phyloP scores from a whole-genome alignment of 1,284 basidiomycete species.

The Puccinia hordei region DNA sequence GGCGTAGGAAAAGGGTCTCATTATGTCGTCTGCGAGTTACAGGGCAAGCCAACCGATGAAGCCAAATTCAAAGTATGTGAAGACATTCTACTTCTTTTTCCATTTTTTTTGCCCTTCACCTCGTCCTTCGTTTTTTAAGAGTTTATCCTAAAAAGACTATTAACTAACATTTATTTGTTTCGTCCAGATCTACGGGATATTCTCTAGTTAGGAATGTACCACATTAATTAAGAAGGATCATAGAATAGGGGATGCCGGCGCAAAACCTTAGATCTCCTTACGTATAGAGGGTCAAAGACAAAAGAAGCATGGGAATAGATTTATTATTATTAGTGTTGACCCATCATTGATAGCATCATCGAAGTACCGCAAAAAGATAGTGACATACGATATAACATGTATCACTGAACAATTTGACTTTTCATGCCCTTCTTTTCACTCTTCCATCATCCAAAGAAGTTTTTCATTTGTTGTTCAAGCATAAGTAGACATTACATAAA shows the following conservation, averaged over 20 bases:
- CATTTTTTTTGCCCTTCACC: too few relatives aligned
- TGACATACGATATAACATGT: background rate
- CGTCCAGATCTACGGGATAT: conserved; percentile 49
- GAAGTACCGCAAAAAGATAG: too few relatives aligned
- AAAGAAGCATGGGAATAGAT: too few relatives aligned
- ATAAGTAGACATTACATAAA: too few relatives aligned
- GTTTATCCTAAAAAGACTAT: background rate
- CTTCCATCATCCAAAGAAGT: too few relatives aligned
- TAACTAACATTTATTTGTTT: background rate
- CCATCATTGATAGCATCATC: too few relatives aligned
- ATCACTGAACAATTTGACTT: background rate
- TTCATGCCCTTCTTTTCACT: background rate
- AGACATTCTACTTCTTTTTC: background rate
- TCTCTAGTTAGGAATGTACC: conserved; percentile 8
- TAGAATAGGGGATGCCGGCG: too few relatives aligned
- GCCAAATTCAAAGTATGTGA: conserved; percentile 47
- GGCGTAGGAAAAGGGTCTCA: conserved; percentile 75
- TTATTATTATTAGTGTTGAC: too few relatives aligned
- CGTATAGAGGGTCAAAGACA: too few relatives aligned
- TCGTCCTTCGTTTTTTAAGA: too few relatives aligned
- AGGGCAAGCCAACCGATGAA: conserved; percentile 18
- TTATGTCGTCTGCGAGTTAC: conserved; percentile 77
- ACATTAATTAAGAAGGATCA: background rate
- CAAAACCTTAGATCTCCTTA: too few relatives aligned
- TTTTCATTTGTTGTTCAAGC: too few relatives aligned